Conservation (phyloP, 2,329 filamentous ascomycete species). For the Phialophora chinensis region DNA sequence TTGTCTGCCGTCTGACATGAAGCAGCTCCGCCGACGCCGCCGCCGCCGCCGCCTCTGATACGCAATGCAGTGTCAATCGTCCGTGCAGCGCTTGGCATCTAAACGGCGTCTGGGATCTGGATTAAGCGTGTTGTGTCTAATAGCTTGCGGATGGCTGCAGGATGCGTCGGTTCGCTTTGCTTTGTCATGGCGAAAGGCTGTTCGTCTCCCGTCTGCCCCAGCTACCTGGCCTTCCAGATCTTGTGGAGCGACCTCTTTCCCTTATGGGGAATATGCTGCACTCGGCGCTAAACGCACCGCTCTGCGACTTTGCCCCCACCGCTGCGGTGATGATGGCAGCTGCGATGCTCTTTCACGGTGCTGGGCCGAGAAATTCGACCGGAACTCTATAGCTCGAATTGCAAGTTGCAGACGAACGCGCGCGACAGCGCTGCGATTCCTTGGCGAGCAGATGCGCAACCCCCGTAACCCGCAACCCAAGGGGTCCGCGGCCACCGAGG, state of each 20-base stretch:
- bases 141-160: neutral
- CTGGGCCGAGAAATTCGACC: neutral
- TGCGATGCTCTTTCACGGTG: slow-evolving; percentile 4
- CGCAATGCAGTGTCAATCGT: neutral
- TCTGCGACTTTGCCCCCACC: neutral
- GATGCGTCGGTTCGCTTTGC: neutral
- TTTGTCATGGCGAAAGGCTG: neutral
- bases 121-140: neutral
- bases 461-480: too few relatives aligned
- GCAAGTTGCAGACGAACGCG: neutral
- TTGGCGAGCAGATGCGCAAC: slow-evolving; percentile 7
- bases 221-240: neutral
- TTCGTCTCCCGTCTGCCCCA: too few relatives aligned
- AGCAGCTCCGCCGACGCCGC: neutral
- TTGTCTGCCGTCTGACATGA: neutral
- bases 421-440: neutral
- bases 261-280: neutral
- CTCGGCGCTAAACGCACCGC: neutral
- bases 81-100: neutral
- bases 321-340: neutral
- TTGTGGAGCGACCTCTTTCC: neutral
- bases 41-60: neutral
- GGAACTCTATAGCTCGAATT: slow-evolving; percentile 1
- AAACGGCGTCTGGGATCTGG: neutral
- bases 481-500: slow-evolving; percentile 4